These are phyloP conservation scores for Ogataea corticis DNA, from an alignment of 805 yeast genomes.

Conservation along the genomic window DNA sequence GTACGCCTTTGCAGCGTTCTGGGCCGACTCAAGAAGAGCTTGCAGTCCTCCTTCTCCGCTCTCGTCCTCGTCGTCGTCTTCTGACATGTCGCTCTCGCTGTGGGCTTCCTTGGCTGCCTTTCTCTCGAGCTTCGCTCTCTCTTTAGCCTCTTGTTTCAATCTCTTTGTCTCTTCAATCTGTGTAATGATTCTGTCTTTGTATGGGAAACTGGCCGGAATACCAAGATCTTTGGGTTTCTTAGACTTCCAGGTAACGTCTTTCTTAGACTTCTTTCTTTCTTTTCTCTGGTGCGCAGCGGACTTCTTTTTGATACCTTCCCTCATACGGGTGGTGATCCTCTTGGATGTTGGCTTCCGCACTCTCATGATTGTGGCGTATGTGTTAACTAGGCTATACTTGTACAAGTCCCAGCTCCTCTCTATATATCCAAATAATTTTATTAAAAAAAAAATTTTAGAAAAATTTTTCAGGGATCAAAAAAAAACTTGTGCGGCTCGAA, in stretches of 20 bases:
- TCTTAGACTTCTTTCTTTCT: constrained; percentile 77
- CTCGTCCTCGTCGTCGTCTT: constrained; percentile 42
- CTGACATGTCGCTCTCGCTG: constrained; percentile 36
- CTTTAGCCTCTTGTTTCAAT: constrained; percentile 55
- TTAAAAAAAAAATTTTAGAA: constrained; percentile 3
- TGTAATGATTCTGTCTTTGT: constrained; percentile 76
- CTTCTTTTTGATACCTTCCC: constrained; percentile 95
- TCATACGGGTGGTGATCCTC: constrained; percentile 87
- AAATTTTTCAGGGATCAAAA: constrained; percentile 3
- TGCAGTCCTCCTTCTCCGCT: constrained; percentile 55
- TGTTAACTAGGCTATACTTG: not conserved
- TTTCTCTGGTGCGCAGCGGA: constrained; percentile 90
- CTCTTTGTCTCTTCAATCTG: constrained; percentile 68
- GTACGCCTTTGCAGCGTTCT: constrained; percentile 76
- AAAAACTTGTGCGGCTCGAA: constrained; percentile 1
- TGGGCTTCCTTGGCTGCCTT: constrained; percentile 40
- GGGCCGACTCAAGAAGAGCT: constrained; percentile 89
- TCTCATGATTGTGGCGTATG: constrained; percentile 28
- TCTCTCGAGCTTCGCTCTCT: constrained; percentile 48
- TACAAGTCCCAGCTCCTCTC: not conserved
- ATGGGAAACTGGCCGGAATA: constrained; percentile 93
- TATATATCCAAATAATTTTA: not conserved
- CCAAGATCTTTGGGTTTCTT: constrained; percentile 85
- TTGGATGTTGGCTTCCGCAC: constrained; percentile 69
- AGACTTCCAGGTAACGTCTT: constrained; percentile 92